Evolutionary conservation across 1,284 basidiomycete species (phyloP).

Genomic region (Apiotrichum veenhuisii): DNA sequence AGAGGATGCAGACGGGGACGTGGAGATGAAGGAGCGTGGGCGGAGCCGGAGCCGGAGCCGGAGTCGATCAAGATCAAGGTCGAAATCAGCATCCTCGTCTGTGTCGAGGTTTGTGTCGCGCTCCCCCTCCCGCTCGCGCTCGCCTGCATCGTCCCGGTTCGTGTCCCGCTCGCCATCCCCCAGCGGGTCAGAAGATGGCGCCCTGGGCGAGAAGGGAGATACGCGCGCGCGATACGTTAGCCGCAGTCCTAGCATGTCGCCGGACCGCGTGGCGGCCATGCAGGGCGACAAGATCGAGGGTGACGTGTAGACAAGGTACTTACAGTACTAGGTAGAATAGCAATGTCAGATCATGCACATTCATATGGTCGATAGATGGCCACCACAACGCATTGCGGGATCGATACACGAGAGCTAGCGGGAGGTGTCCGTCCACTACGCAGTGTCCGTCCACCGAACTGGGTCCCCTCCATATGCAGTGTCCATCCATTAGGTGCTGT

Average conservation of each 20-base stretch:
- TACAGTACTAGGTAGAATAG: too few species aligned
- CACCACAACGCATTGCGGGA: too few species aligned
- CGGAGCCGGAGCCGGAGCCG: slow-evolving; percentile 29
- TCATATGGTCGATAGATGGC: too few species aligned
- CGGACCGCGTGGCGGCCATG: slow-evolving; percentile 34
- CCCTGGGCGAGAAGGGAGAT: slow-evolving; percentile 37
- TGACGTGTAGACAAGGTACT: slow-evolving; percentile 37
- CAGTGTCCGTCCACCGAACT: too few species aligned
- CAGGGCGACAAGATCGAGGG: slow-evolving; percentile 31
- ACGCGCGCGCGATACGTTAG: slow-evolving; percentile 36
- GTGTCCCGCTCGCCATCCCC: slow-evolving; percentile 49
- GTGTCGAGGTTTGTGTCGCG: slow-evolving; percentile 9
- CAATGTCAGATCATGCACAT: too few species aligned
- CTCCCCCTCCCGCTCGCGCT: not conserved
- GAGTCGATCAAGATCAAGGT: slow-evolving; percentile 24
- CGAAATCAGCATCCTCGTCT: slow-evolving; percentile 12
- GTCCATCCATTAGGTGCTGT: too few species aligned
- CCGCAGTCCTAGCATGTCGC: slow-evolving; percentile 47
- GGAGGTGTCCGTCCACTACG: too few species aligned
- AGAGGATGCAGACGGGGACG: slow-evolving; percentile 13
- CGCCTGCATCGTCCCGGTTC: slow-evolving; percentile 20
- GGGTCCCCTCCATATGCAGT: too few species aligned
- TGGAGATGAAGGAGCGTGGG: slow-evolving; percentile 1
- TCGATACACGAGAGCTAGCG: too few species aligned
- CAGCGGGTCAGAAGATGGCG: slow-evolving; percentile 14